Evolutionary conservation across 257 asterid species (phyloP).

Genomic region (Capsicum pubescens): DNA sequence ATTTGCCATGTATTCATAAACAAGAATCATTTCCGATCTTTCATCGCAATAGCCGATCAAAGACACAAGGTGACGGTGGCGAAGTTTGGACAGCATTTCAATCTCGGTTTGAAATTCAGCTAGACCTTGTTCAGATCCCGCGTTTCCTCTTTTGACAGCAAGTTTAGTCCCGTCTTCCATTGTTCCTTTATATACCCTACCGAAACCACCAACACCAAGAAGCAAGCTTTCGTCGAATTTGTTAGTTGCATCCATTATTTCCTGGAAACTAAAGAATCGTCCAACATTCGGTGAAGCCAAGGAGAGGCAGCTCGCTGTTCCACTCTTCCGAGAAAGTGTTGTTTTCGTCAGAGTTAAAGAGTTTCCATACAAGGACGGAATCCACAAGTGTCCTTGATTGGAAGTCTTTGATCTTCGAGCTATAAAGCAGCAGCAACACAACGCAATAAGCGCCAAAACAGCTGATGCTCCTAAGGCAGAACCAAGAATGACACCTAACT

Average conservation of each 20-base stretch:
- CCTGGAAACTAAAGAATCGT: constrained; percentile 50
- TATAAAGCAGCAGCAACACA: constrained; percentile 45
- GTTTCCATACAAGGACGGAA: constrained; percentile 54
- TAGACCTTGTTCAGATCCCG: constrained; percentile 57
- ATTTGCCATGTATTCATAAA: constrained; percentile 58
- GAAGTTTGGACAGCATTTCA: constrained; percentile 58
- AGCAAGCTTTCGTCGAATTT: constrained; percentile 52
- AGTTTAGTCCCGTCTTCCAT: constrained; percentile 51
- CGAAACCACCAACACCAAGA: constrained; percentile 61
- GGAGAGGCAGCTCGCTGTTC: constrained; percentile 57
- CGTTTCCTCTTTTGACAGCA: constrained; percentile 58
- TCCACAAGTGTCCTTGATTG: constrained; percentile 51
- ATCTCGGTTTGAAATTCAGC: constrained; percentile 60
- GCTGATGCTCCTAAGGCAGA: constrained; percentile 43
- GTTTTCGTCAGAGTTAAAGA: constrained; percentile 51
- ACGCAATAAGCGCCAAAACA: constrained; percentile 35
- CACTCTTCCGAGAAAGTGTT: constrained; percentile 49
- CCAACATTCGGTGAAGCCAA: constrained; percentile 49
- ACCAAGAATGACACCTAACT: constrained; percentile 38
- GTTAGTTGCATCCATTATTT: constrained; percentile 54
- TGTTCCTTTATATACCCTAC: constrained; percentile 57
- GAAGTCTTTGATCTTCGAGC: constrained; percentile 46
- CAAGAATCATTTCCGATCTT: constrained; percentile 58
- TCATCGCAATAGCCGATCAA: constrained; percentile 57
- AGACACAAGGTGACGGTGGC: constrained; percentile 59